Evolutionary conservation across 2,329 filamentous ascomycete species (phyloP), one percentile per base, ranked within the genome.

Genomic region (Xenoacremonium recifei): DNA sequence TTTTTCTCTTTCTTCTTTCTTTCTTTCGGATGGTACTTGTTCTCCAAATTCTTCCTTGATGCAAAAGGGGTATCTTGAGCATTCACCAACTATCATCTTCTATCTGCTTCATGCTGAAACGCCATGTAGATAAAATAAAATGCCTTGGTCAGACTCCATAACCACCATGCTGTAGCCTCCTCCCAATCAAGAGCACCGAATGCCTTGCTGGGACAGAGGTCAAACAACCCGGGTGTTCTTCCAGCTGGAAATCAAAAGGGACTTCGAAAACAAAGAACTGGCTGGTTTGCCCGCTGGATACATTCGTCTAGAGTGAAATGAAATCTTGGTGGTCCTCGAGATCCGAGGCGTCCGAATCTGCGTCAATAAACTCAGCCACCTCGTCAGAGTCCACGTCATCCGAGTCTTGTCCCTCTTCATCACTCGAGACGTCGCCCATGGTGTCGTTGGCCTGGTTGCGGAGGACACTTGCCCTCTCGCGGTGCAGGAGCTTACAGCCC

Each of bases 401-500:
- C 61, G 82, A 87, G 61, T 85, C 80, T 52, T 82, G 80, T 50
- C 70, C 71, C 47, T 84, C 86, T 50, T 89, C 87, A 58, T 90
- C 86, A 71, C 87, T 92, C 43, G 87, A 90, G 36, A 88, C 55
- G 59, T 93, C 88, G 59, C 76, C 83, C 61, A 76, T 75, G 49
- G 79, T 73, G 33, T 77, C 75, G 44, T 79, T 76, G 73, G 65
- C 78, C 80, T 65, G 80, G 64, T 85, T 84, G 60, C 89, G 86
- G 58, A 85, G 76, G 62, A 84, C 73, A 73, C 87, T 90, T 62
- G 90, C 90, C 68, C 88, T 84, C 70, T 93, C 88, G 63, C 92
- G 82, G 69, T 99, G 93, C 45, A 83, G 86, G 40, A 96, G 78
- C 63, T 85, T 87, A 73, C 92, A 97, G 53, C 84, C 83, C 67